Evolutionary conservation across 805 yeast genomes (phyloP), one percentile per base, ranked within the genome.

Genomic region (Ogataea haglerorum): DNA sequence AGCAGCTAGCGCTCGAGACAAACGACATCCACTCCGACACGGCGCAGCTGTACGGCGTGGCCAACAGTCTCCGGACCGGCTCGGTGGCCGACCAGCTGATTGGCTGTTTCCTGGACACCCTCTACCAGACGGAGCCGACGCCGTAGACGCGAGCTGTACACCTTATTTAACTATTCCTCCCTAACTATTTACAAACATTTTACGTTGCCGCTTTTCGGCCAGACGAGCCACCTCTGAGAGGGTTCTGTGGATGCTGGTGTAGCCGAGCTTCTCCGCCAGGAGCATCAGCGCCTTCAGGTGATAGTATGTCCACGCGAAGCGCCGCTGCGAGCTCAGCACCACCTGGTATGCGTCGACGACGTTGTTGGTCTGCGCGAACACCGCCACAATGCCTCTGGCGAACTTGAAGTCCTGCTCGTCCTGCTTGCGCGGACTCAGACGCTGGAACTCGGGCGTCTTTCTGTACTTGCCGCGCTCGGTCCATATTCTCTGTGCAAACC

Each of bases 1-100:
- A 43, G 17, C 69, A 69, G 8, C 75, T 78, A 15, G 49, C 53
- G 23, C 51, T 45, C 4, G 50, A 52, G 2, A 45, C 53, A 10
- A 44, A 45, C 30, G 40, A 42, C 12, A 24, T 51, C 21, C 43
- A 54, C 19, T 61, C 76, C 28, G 87, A 85, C 43, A 87, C 96
- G 1, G 93, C 95, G 12, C 95, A 93, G 3, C 58, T 91, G 32
- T 91, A 91, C 56, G 99, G 99, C 51, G 95, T 91, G 34, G 98
- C 98, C 2, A 97, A 96, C 6, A 85, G 93, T 55, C 78, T 93
- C 16, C 69, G 76, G 42, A 88, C 96, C 0, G 75, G 80, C 0
- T 93, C 95, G 3, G 80, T 93, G 10, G 96, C 89, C 9, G 95
- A 85, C 44, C 72, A 74, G 41, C 63, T 91, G 9, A 84, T 91